phyloP scores from a whole-genome alignment of 345 rosid species.

The Salix caprea region DNA sequence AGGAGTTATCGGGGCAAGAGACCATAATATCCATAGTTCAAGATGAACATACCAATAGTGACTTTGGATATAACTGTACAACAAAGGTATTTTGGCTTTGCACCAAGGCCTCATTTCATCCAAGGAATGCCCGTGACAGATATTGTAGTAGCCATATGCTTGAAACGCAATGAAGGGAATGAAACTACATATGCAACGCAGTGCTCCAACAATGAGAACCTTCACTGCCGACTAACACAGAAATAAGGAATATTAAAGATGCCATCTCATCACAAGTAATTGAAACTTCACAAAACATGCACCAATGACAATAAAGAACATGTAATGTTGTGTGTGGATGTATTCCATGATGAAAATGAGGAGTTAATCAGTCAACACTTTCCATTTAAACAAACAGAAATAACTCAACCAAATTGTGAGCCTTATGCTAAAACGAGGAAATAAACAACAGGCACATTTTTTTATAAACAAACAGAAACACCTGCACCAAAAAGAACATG shows the following conservation, averaged over 20 bases:
- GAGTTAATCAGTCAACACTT: too few relatives aligned
- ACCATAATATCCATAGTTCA: conserved; percentile 1
- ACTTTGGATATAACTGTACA: conserved; percentile 79
- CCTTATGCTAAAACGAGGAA: not conserved
- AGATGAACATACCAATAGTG: conserved; percentile 66
- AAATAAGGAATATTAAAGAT: conserved; percentile 19
- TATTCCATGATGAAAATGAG: too few relatives aligned
- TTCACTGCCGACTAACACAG: conserved; percentile 48
- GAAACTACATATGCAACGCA: conserved; percentile 53
- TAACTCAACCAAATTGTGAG: not conserved
- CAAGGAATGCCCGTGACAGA: conserved; percentile 51
- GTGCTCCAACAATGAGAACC: conserved; percentile 55
- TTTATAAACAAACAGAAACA: not conserved
- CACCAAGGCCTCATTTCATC: conserved; percentile 87
- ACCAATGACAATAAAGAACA: too few relatives aligned
- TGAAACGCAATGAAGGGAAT: conserved; percentile 76
- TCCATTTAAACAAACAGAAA: not conserved
- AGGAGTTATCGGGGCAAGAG: not conserved
- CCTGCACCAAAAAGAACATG: not conserved
- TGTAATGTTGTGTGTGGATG: too few relatives aligned
- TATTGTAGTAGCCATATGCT: conserved; percentile 71
- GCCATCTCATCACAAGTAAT: not conserved
- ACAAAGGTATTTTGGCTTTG: conserved; percentile 62
- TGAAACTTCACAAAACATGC: too few relatives aligned
- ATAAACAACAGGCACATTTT: not conserved